Evolutionary conservation across 148 eudicot genomes (phyloP), one percentile per base, ranked within the genome.

Genomic region (Heliosperma pusillum): DNA sequence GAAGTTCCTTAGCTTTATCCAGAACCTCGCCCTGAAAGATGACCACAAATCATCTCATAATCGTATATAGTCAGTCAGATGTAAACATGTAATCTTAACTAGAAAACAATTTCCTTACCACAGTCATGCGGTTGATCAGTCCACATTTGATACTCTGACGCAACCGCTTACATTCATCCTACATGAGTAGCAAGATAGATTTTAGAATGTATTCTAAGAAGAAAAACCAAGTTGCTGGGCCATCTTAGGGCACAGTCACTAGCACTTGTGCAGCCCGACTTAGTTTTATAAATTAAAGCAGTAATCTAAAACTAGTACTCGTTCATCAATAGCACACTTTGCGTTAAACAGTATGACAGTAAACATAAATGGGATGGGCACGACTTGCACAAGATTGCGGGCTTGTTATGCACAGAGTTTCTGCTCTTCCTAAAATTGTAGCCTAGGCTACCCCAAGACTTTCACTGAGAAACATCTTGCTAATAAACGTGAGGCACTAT

Each of bases 121-220:
- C 97, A 60, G 97, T 90, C 82, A 90, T 81, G 53, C 91, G 80
- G 77, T 82, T 85, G 78, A 92, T 84, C 53, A 95, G 87, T 71
- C 99, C 99, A 86, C 97, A 95, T 82, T 90, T 95, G 81, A 95
- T 92, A 83, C 97, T 92, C 83, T 92, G 97, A 65, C 99, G 91
- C 80, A 95, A 78, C 58, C 99, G 91, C 83, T 90, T 92, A 88
- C 99, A 95, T 82, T 95, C 99, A 74, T 95, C 99, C 99, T 95
- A 79, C 72, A 75, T 15, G 21, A 75, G 21, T 69, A 72, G 26
- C 73, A 79, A 68, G 59, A 86, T 66, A 79, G 26, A 66, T 50
- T 44, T 82, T 40, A 90, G 24, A 55, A 40, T 74, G 66, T 62
- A 60, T 21, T 21, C 62, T 12, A 26, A 76, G 68, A 61, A 70